Percentiles rank a stretch among this genome's conserved stretches.
These are phyloP conservation scores for Pseudofabraea citricarpa DNA, from an alignment of 2,329 filamentous ascomycete species.

Conservation along the genomic window DNA sequence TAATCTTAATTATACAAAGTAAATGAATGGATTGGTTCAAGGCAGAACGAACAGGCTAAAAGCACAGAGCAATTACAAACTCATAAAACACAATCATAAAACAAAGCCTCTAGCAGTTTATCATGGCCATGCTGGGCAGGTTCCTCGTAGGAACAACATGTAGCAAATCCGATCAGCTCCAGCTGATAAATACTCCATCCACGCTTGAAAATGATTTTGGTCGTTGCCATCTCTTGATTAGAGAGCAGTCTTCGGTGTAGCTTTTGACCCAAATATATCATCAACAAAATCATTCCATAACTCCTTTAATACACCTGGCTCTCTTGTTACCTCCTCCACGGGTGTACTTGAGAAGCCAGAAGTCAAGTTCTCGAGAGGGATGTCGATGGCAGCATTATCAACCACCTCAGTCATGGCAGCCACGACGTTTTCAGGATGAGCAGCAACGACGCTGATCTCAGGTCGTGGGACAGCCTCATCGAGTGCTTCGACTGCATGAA, in stretches of 20 bases:
- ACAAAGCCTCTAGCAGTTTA: no score
- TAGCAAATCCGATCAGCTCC: no score
- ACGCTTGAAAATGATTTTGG: background rate
- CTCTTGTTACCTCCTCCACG: slow-evolving; percentile 33
- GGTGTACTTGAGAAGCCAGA: slow-evolving; percentile 7
- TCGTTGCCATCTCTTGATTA: background rate
- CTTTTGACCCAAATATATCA: slow-evolving; percentile 34
- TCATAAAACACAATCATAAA: background rate
- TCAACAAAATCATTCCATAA: slow-evolving; percentile 54
- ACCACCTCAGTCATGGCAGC: slow-evolving; percentile 54
- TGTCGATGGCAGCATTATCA: slow-evolving; percentile 38
- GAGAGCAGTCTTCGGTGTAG: background rate
- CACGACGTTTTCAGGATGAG: slow-evolving; percentile 47
- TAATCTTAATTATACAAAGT: no score
- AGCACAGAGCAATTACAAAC: background rate
- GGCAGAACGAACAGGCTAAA: no score
- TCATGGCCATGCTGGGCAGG: no score
- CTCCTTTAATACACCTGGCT: slow-evolving; percentile 45
- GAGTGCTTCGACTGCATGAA: slow-evolving; percentile 38
- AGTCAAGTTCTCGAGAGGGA: slow-evolving; percentile 52
- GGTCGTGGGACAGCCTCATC: slow-evolving; percentile 37
- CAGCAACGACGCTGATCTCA: slow-evolving; percentile 51
- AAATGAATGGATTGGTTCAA: no score
- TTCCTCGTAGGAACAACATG: no score
- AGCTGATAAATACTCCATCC: background rate